Conservation (phyloP, 108 stramenopile genomes). For the Discostella stelligeroides region DNA sequence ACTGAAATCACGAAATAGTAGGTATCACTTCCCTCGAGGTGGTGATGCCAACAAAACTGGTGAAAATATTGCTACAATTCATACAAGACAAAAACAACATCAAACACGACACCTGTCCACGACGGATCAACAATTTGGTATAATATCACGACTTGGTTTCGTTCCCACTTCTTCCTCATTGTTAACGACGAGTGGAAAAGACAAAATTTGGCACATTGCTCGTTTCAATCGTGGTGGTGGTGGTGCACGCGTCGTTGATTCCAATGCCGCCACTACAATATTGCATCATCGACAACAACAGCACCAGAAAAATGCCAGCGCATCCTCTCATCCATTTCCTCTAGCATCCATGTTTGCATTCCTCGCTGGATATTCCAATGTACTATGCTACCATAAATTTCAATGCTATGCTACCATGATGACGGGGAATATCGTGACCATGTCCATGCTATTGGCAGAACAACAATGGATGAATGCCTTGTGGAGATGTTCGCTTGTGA, state of each 20-base stretch:
- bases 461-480: slow-evolving; percentile 17
- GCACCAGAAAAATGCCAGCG: background rate
- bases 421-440: slow-evolving; percentile 35
- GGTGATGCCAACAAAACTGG: no score
- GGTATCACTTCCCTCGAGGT: no score
- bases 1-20: no score
- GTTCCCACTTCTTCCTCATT: background rate
- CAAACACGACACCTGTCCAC: background rate
- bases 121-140: background rate
- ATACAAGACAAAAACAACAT: no score
- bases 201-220: no score
- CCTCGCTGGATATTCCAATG: slow-evolving; percentile 34
- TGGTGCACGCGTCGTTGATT: background rate
- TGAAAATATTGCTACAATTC: no score
- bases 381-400: slow-evolving; percentile 20
- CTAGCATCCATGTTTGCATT: slow-evolving; percentile 23
- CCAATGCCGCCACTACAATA: background rate
- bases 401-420: slow-evolving; percentile 37
- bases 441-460: slow-evolving; percentile 18
- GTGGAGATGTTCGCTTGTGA: slow-evolving; percentile 21
- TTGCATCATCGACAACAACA: background rate
- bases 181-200: background rate
- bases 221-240: background rate
- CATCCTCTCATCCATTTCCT: background rate
- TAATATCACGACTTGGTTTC: slow-evolving; percentile 4